These are phyloP conservation scores for Colletotrichum endophyticum DNA, from an alignment of 2,329 filamentous ascomycete species.

Conservation along the genomic window DNA sequence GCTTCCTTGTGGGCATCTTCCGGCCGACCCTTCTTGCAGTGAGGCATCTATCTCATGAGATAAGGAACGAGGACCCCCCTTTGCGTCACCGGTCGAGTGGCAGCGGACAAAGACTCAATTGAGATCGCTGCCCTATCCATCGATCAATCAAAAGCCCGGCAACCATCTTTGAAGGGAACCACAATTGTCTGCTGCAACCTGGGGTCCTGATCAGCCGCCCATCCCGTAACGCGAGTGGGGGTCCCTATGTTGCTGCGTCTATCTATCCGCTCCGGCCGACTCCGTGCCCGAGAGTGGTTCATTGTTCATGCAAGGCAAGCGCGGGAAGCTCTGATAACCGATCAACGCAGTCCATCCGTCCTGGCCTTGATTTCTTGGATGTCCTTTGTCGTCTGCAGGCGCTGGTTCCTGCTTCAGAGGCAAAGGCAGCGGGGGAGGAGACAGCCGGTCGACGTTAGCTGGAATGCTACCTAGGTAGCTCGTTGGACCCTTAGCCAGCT, in stretches of 20 bases:
- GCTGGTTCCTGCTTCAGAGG: background rate
- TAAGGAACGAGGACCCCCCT: background rate
- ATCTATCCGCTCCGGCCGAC: background rate
- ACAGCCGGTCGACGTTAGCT: background rate
- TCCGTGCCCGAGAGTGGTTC: background rate
- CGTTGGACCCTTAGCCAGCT: background rate
- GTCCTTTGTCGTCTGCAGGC: background rate
- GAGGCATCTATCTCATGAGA: background rate
- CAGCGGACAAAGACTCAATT: background rate
- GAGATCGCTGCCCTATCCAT: background rate
- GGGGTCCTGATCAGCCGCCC: background rate
- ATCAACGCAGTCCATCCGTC: background rate
- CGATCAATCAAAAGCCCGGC: background rate
- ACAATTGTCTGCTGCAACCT: background rate
- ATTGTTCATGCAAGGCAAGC: background rate
- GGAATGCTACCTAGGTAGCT: background rate
- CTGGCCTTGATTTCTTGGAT: background rate
- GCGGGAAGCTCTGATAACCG: background rate
- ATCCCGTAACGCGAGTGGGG: background rate
- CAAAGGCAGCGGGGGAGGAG: background rate
- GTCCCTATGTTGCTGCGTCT: background rate
- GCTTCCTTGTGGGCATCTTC: background rate
- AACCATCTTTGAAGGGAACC: background rate
- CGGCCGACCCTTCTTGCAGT: background rate
- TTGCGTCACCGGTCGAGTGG: background rate